These are phyloP conservation scores for Salix udensis DNA, from an alignment of 345 rosid species.

Conservation along the genomic window DNA sequence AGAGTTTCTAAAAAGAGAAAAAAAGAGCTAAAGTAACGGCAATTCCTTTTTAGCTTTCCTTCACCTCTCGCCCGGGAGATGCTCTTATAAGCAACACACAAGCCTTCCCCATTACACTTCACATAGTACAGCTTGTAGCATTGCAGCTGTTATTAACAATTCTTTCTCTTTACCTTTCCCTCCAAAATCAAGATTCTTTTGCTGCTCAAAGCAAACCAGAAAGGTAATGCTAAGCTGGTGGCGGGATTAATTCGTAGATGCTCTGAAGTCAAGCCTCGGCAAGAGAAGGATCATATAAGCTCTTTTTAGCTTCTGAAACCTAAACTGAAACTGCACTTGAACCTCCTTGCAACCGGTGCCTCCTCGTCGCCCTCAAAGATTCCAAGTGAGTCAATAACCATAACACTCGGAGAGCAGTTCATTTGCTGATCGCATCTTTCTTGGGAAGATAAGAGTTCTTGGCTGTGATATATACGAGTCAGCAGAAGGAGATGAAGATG, in stretches of 20 bases:
- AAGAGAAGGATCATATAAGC: not conserved
- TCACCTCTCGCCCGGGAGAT: too few relatives aligned
- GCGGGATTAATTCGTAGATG: slow-evolving; percentile 23
- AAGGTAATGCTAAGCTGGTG: slow-evolving; percentile 20
- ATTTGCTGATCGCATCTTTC: slow-evolving; percentile 7
- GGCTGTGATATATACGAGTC: not conserved
- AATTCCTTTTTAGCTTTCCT: too few relatives aligned
- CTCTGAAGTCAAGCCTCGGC: slow-evolving; percentile 7
- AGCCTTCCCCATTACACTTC: not conserved
- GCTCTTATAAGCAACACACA: not conserved
- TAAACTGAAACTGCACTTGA: slow-evolving; percentile 4
- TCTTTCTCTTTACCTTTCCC: slow-evolving; percentile 4
- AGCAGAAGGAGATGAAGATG: not conserved
- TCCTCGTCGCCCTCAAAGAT: not conserved
- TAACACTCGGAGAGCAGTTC: not conserved
- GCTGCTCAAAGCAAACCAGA: slow-evolving; percentile 13
- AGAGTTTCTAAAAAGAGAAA: too few relatives aligned
- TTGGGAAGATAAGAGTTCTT: slow-evolving; percentile 19
- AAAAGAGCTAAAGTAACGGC: too few relatives aligned
- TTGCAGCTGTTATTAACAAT: not conserved
- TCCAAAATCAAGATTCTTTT: slow-evolving; percentile 14
- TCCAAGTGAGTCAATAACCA: not conserved
- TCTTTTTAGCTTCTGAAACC: not conserved
- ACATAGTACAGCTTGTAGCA: not conserved
- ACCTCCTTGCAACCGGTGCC: not conserved